Evolutionary conservation across 1,284 basidiomycete genomes (phyloP), one percentile per base, ranked within the genome.

Genomic region (Ustilago crameri): DNA sequence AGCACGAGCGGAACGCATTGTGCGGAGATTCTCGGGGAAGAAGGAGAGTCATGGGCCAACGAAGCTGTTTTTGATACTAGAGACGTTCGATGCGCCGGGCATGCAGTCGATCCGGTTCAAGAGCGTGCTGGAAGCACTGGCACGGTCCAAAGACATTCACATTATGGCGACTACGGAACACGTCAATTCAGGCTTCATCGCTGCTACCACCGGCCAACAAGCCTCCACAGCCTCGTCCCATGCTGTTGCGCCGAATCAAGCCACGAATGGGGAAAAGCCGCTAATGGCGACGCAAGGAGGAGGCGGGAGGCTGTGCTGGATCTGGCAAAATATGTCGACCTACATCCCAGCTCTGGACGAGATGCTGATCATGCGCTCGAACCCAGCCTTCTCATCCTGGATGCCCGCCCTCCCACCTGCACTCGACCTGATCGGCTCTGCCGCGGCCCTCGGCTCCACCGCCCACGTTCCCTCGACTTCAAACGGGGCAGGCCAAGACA

Each of bases 261-360:
- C 24, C n/a, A n/a, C n/a, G n/a, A n/a, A n/a, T n/a, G n/a, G n/a
- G n/a, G n/a, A n/a, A n/a, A n/a, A n/a, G n/a, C n/a, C n/a, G n/a
- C n/a, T n/a, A 38, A 37, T 15, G 48, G 23, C 7, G 30, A 43
- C 17, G 2, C 37, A 37, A 48, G n/a, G 32, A 43, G 17, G 4
- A 27, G 52, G 17, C 17, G 48, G 42, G n/a, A 40, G 69, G 12
- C 37, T 62, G 20, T 48, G 63, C 10, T 73, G 70, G 70, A 68
- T 73, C 24, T 74, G 66, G 65, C 71, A 74, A 38, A 68, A 69
- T 51, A 60, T 74, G 51, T 65, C 65, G 32, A 74, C 71, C 1
- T 74, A 37, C 23, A 37, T 46, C 0, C 71, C 66, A 1, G 50
- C 51, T 5, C n/a, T 74, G 35, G 57, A 74, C 37, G 71, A 74